Base-by-base conservation (phyloP, 805 yeast species). In the Pichia scutulata region DNA sequence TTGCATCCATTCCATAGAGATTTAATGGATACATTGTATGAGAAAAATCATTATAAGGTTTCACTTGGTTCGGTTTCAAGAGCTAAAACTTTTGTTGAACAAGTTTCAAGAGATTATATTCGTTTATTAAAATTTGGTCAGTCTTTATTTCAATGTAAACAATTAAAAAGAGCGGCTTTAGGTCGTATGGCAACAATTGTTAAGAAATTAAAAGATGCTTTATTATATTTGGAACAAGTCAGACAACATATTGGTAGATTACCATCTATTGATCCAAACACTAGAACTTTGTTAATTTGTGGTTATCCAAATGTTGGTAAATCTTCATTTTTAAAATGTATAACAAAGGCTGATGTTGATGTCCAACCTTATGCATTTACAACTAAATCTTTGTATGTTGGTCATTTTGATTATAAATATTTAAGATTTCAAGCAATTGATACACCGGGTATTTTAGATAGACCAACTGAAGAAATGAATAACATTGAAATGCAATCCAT, bases 281-380 rank as follows among this genome's bases (percentile, higher is more conserved):
- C 99, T 50, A 86, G 99, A 76, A 93, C 99, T 23, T 75, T 93
- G 60, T 78, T 93, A 63, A 92, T 93, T 64, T 93, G 99, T 74
- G 99, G 99, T 55, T 93, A 93, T 72, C 99, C 99, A 51, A 93
- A 93, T 70, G 99, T 93, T 54, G 99, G 99, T 73, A 93, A 93
- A 72, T 93, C 99, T 14, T 89, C 97, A 16, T 93, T 93, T 72
- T 77, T 93, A 70, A 78, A 82, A 65, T 81, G 93, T 68, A 87
- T 93, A 71, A 93, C 99, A 56, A 87, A 95, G 63, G 98, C 98
- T 39, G 98, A 93, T 63, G 99, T 93, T 52, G 99, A 93, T 66
- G 99, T 93, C 54, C 99, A 93, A 71, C 99, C 99, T 41, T 93
- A 93, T 70, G 99, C 99, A 33, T 93, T 93, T 82, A 93, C 99